phyloP scores from a whole-genome alignment of 2,329 filamentous ascomycete genomes.

The Claviceps capensis region DNA sequence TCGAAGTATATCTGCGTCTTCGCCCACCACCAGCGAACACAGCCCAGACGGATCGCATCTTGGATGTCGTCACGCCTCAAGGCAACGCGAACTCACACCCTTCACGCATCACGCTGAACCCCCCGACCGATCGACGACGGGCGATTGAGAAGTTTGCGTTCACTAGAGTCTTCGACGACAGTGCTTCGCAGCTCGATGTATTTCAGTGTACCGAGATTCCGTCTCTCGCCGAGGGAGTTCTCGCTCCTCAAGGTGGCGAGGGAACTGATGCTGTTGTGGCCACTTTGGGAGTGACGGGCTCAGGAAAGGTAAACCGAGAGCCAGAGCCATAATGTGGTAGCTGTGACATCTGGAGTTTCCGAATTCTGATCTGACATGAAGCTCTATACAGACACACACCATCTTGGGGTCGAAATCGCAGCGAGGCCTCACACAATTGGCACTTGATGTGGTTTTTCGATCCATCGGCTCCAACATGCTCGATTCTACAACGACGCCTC shows the following conservation, averaged over 20 bases:
- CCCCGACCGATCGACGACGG: constrained; percentile 72
- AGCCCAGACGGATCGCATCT: constrained; percentile 48
- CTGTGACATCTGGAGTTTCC: neutral
- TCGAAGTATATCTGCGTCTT: constrained; percentile 82
- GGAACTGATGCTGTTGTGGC: constrained; percentile 83
- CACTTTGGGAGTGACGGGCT: constrained; percentile 86
- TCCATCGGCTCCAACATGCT: constrained; percentile 63
- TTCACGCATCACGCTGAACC: constrained; percentile 64
- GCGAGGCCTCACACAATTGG: constrained; percentile 80
- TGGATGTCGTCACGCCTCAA: constrained; percentile 56
- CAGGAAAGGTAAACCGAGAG: constrained; percentile 60
- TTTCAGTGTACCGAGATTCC: constrained; percentile 70
- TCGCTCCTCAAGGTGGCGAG: constrained; percentile 58
- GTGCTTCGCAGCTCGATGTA: constrained; percentile 70
- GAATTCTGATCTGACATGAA: neutral
- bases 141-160: constrained; percentile 92
- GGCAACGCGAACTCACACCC: constrained; percentile 25
- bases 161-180: constrained; percentile 83
- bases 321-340: neutral
- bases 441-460: constrained; percentile 78
- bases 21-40: constrained; percentile 46
- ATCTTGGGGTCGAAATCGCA: constrained; percentile 80
- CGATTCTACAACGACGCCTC: constrained; percentile 41
- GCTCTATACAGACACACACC: constrained; percentile 62
- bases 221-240: constrained; percentile 64